Conservation (phyloP, 2,329 filamentous ascomycete genomes). For the Rutstroemia sydowiana region DNA sequence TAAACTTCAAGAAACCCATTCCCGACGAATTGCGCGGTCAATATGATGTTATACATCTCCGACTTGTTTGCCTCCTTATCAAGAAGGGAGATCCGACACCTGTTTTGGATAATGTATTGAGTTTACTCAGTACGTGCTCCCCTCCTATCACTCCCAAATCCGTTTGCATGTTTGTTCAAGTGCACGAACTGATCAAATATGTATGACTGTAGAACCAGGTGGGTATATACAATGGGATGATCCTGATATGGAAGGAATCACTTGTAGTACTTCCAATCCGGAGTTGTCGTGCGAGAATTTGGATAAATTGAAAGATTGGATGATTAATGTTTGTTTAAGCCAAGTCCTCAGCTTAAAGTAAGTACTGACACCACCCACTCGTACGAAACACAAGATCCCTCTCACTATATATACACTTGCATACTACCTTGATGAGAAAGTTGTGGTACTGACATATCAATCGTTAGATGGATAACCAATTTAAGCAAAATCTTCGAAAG, state of each 20-base stretch:
- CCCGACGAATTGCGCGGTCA: background rate
- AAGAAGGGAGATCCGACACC: background rate
- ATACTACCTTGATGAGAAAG: too few species aligned
- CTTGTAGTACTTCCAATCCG: background rate
- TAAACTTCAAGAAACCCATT: background rate
- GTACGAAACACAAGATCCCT: too few species aligned
- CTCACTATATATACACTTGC: too few species aligned
- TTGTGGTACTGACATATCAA: background rate
- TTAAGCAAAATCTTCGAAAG: background rate
- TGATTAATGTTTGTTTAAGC: background rate
- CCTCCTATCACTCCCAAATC: background rate
- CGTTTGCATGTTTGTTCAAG: too few species aligned
- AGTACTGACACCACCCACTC: too few species aligned
- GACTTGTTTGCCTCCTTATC: constrained; percentile 2
- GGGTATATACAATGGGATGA: constrained; percentile 9
- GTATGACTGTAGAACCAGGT: background rate
- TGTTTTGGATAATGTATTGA: constrained; percentile 1
- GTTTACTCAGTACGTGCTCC: background rate
- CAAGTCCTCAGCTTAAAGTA: background rate
- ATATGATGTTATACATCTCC: constrained; percentile 5
- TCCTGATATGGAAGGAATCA: background rate
- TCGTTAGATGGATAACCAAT: constrained; percentile 7
- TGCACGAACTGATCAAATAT: too few species aligned
- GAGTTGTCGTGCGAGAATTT: background rate
- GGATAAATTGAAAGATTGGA: background rate